A percentile compares a stretch with the other conserved stretches of the same genome.
phyloP scores from a whole-genome alignment of 2,329 filamentous ascomycete genomes.

The Torrubiella hemipterigena region DNA sequence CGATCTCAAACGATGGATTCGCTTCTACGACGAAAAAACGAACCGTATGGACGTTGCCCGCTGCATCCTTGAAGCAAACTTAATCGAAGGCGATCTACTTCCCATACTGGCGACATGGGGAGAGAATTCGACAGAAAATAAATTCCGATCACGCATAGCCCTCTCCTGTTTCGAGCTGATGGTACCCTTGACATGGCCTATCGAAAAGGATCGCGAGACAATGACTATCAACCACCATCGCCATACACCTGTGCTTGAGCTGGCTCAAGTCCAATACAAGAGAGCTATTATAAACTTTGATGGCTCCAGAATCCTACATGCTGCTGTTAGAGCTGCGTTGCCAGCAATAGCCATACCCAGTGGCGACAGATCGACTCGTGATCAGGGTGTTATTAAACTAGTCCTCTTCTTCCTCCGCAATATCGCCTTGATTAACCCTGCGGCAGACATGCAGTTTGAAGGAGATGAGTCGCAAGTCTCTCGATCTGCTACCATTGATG shows the following conservation, averaged over 20 bases:
- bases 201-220: slow-evolving; percentile 64
- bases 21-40: slow-evolving; percentile 83
- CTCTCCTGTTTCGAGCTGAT: slow-evolving; percentile 83
- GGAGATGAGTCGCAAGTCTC: slow-evolving; percentile 87
- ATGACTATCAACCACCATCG: slow-evolving; percentile 90
- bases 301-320: slow-evolving; percentile 63
- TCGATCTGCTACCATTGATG: slow-evolving; percentile 75
- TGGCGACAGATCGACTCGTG: slow-evolving; percentile 63
- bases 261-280: slow-evolving; percentile 85
- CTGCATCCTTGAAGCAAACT: slow-evolving; percentile 81
- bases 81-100: slow-evolving; percentile 81
- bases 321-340: slow-evolving; percentile 67
- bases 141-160: slow-evolving; percentile 65
- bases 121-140: slow-evolving; percentile 58
- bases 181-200: slow-evolving; percentile 87
- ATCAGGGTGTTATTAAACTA: slow-evolving; percentile 87
- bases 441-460: slow-evolving; percentile 60
- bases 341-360: slow-evolving; percentile 74
- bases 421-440: slow-evolving; percentile 70
- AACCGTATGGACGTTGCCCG: slow-evolving; percentile 92
- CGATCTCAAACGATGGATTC: slow-evolving; percentile 91
- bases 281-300: slow-evolving; percentile 77
- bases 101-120: slow-evolving; percentile 80
- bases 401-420: slow-evolving; percentile 85
- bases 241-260: slow-evolving; percentile 78